Conservation (phyloP, 345 rosid species). For the Brassica cretica region DNA sequence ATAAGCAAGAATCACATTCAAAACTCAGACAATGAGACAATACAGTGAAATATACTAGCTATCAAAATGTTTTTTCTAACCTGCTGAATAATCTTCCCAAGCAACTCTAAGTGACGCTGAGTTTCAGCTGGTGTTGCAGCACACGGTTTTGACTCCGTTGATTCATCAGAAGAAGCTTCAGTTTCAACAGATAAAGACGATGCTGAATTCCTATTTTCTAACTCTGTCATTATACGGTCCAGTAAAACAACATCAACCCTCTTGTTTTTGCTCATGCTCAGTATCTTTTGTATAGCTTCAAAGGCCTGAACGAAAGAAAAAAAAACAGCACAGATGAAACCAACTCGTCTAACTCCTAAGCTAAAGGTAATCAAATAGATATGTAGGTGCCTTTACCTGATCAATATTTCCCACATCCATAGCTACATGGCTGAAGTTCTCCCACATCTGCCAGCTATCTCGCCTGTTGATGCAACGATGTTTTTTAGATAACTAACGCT, state of each 20-base stretch:
- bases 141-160: constrained; percentile 32
- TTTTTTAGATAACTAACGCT: background rate
- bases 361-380: background rate
- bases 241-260: constrained; percentile 59
- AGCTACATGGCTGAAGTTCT: constrained; percentile 81
- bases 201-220: constrained; percentile 53
- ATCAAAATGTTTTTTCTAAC: constrained; percentile 43
- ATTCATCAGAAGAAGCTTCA: constrained; percentile 32
- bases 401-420: constrained; percentile 78
- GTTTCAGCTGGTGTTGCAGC: constrained; percentile 52
- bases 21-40: background rate
- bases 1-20: constrained; percentile 4
- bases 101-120: constrained; percentile 60
- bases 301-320: constrained; percentile 53
- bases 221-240: constrained; percentile 61
- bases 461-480: constrained; percentile 55
- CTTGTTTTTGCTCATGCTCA: constrained; percentile 57
- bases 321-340: constrained; percentile 4
- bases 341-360: constrained; percentile 8
- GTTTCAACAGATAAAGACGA: background rate
- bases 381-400: constrained; percentile 57
- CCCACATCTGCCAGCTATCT: constrained; percentile 97
- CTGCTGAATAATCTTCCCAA: constrained; percentile 82
- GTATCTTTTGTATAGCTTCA: constrained; percentile 80
- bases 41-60: background rate